Evolutionary conservation across 2,329 filamentous ascomycete species (phyloP), one percentile per base, ranked within the genome.

Genomic region (Arthrobotrys conoides): DNA sequence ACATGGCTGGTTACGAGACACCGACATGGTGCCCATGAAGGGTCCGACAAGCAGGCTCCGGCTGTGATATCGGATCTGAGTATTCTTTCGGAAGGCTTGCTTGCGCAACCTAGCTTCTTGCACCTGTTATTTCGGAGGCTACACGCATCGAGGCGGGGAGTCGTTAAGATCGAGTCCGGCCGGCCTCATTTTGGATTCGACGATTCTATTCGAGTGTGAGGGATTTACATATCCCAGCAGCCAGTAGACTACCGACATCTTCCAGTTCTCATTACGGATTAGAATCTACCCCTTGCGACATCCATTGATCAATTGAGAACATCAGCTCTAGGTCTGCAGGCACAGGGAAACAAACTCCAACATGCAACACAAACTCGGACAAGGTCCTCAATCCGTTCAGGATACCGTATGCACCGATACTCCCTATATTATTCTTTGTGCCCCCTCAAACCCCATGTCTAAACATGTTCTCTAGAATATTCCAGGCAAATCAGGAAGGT

Each of bases 401-500:
- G 10, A 38, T 38, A 5, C 16, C 4, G 14, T 30, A 46, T n/a
- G 3, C 14, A 46, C 16, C 18, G 44, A 46, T 20, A 20, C 6
- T 20, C 33, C 20, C 27, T 30, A 6, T 8, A 36, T 10, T 3
- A 18, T 18, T 36, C 27, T 38, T 20, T 46, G n/a, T n/a, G 16
- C n/a, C 24, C 53, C 46, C 64, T 6, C 22, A 36, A 16, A 12
- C 20, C 38, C 49, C 51, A 30, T 46, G 57, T 27, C 20, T 24
- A 18, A 16, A 44, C 27, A n/a, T 10, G 5, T 44, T n/a, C 57
- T 61, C 57, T 61, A 36, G 61, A 65, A 51, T 65, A 65, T 61
- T 55, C 36, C 33, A 44, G 12, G 61, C 71, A 27, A 63, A 76
- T 57, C 10, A 33, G 73, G 73, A 77, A 77, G 67, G 73, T 71